A percentile compares a stretch with the other conserved stretches of the same genome.
Conservation (phyloP, 2,329 filamentous ascomycete genomes). For the Ophioceras dolichostomum region DNA sequence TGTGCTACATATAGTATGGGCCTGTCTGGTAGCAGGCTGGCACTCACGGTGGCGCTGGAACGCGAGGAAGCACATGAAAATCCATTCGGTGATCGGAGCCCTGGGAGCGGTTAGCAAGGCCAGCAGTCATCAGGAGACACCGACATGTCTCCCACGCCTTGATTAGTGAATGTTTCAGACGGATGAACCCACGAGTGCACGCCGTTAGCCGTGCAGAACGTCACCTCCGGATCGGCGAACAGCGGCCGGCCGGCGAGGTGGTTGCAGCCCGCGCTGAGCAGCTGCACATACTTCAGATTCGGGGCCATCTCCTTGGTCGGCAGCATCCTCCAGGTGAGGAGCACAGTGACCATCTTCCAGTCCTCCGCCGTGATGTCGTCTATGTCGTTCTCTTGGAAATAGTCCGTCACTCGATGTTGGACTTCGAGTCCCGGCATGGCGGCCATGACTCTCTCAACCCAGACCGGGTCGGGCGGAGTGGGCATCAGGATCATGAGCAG, state of each 20-base stretch:
- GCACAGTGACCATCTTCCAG: conserved; percentile 36
- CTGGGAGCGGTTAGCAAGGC: no score
- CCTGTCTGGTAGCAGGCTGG: no score
- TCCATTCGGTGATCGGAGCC: conserved; percentile 19
- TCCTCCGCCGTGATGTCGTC: conserved; percentile 20
- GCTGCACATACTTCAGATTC: conserved; percentile 38
- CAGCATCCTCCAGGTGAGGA: conserved; percentile 15
- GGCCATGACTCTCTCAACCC: no score
- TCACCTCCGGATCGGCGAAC: conserved; percentile 35
- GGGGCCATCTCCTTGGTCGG: conserved; percentile 29
- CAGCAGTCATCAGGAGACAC: no score
- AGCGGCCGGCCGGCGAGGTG: conserved; percentile 30
- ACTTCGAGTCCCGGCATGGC: no score
- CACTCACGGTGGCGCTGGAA: conserved; percentile 10
- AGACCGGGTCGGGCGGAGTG: no score
- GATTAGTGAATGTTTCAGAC: no score
- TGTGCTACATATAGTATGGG: no score
- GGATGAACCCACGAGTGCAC: conserved; percentile 46
- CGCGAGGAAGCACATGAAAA: conserved; percentile 16
- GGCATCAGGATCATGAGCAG: no score
- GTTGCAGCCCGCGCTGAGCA: conserved; percentile 42
- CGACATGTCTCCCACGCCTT: no score
- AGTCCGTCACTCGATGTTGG: no score
- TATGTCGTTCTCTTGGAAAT: no score
- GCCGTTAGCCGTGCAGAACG: conserved; percentile 42